phyloP scores from a whole-genome alignment of 768 basidiomycete genomes.

The Suillus variegatus region DNA sequence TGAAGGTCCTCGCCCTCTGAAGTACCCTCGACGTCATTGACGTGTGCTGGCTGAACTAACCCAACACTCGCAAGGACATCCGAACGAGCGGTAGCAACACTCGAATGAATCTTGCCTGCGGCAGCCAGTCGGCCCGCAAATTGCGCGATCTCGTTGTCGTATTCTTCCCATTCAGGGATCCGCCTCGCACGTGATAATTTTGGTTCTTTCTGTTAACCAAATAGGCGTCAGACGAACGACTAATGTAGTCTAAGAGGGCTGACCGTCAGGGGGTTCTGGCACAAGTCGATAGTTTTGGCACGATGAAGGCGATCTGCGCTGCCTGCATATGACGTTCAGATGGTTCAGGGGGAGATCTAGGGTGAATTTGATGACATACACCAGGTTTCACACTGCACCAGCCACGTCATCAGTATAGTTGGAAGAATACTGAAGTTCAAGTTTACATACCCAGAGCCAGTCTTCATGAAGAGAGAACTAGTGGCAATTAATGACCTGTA shows the following conservation, averaged over 20 bases:
- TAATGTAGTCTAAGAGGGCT: constrained; percentile 23
- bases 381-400: constrained; percentile 91
- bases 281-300: constrained; percentile 92
- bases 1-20: background rate
- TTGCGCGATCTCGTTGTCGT: constrained; percentile 86
- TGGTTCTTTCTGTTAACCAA: constrained; percentile 80
- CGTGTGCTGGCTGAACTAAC: background rate
- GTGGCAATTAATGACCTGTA: constrained; percentile 6
- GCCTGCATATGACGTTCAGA: constrained; percentile 39
- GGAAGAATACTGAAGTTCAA: background rate
- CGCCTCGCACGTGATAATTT: constrained; percentile 91
- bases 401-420: constrained; percentile 9
- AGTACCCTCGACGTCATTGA: background rate
- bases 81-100: constrained; percentile 66
- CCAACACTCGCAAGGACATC: constrained; percentile 55
- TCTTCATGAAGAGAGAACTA: constrained; percentile 88
- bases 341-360: constrained; percentile 7
- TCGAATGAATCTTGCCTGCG: constrained; percentile 67
- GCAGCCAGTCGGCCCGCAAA: constrained; percentile 76
- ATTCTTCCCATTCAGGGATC: constrained; percentile 97
- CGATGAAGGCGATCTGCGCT: constrained; percentile 81
- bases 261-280: constrained; percentile 94
- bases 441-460: constrained; percentile 86
- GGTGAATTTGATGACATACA: constrained; percentile 51
- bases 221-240: constrained; percentile 1